Conservation (phyloP, 2,329 filamentous ascomycete species). For the Madurella fahalii region DNA sequence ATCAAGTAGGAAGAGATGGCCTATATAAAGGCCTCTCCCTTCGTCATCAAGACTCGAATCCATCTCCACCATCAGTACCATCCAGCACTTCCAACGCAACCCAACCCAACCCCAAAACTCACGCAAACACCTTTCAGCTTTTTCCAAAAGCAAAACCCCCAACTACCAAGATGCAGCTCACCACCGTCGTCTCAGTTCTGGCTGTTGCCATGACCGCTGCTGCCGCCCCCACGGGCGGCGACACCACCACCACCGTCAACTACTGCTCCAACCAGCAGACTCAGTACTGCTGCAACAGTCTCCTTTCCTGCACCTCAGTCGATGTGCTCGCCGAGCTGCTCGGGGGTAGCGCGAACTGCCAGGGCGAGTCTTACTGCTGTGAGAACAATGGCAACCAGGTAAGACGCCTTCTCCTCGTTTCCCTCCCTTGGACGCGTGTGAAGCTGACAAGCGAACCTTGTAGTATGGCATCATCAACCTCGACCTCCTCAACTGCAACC, state of each 20-base stretch:
- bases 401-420: neutral
- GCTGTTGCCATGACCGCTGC: slow-evolving; percentile 17
- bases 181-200: slow-evolving; percentile 19
- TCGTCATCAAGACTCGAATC: neutral
- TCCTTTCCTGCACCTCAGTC: neutral
- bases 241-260: neutral
- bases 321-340: neutral
- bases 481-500: slow-evolving; percentile 7
- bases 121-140: neutral
- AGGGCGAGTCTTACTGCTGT: slow-evolving; percentile 14
- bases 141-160: slow-evolving; percentile 2
- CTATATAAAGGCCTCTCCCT: slow-evolving; percentile 3
- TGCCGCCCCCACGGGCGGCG: slow-evolving; percentile 9
- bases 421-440: neutral
- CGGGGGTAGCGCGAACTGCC: slow-evolving; percentile 1
- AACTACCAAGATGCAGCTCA: slow-evolving; percentile 20
- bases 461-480: slow-evolving; percentile 11
- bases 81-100: too few relatives aligned
- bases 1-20: neutral
- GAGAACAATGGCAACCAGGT: slow-evolving; percentile 1
- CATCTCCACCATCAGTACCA: slow-evolving; percentile 11
- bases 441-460: neutral
- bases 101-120: neutral
- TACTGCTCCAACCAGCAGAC: slow-evolving; percentile 1
- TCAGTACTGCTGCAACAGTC: slow-evolving; percentile 12